Percentiles rank a stretch among this genome's conserved stretches.
Evolutionary conservation across 371 early-diverging fungal species (phyloP).

Genomic region (Circinella minor): DNA sequence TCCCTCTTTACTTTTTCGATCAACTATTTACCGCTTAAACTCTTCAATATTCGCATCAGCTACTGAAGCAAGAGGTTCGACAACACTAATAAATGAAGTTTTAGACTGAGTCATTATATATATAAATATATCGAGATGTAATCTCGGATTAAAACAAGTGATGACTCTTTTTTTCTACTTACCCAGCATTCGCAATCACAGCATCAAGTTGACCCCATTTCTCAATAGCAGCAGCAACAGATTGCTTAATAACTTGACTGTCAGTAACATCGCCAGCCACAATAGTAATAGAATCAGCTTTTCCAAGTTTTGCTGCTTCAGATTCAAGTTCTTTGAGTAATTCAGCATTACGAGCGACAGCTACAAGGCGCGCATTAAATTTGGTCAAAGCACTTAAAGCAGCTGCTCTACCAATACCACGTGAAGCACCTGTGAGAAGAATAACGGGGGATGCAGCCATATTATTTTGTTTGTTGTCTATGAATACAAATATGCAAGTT

Average conservation of each 20-base stretch:
- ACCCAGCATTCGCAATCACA: constrained; percentile 88
- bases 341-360: constrained; percentile 67
- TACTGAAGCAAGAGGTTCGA: constrained; percentile 75
- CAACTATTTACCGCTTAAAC: constrained; percentile 49
- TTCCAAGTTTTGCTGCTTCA: constrained; percentile 26
- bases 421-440: constrained; percentile 85
- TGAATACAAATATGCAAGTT: too few species aligned
- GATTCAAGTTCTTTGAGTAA: constrained; percentile 37
- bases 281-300: constrained; percentile 40
- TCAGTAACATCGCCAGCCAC: constrained; percentile 73
- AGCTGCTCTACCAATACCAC: constrained; percentile 72
- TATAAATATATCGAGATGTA: too few species aligned
- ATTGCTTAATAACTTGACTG: constrained; percentile 35
- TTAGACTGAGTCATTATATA: too few species aligned
- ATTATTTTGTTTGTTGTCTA: too few species aligned
- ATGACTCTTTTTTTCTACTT: constrained; percentile 13
- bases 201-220: constrained; percentile 71
- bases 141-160: too few species aligned
- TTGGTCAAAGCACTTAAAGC: constrained; percentile 46
- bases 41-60: constrained; percentile 59
- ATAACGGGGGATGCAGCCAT: constrained; percentile 40
- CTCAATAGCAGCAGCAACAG: constrained; percentile 51
- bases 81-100: constrained; percentile 41
- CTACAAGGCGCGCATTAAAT: constrained; percentile 66
- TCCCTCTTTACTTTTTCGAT: background rate